Base-by-base conservation (phyloP, 192 early-diverging fungal genomes). In the Linnemannia schmuckeri region DNA sequence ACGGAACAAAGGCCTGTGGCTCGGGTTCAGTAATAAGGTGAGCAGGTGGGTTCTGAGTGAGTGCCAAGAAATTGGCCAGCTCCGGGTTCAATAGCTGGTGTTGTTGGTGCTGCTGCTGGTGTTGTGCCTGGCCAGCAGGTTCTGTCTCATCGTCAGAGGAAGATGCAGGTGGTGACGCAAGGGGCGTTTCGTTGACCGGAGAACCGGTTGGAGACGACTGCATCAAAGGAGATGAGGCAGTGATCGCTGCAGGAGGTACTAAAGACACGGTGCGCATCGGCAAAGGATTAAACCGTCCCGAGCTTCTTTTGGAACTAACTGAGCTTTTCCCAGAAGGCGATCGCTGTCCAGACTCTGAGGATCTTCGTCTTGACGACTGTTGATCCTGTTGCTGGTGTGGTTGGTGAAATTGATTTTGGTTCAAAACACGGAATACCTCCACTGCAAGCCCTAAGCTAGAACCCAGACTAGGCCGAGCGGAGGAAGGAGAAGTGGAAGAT, bases 1-100 rank as follows among this genome's bases (percentile, higher is more conserved):
- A 69, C 0, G 80, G 80, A 10, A 82, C 42, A 37, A 69, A 82
- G 7, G 71, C 24, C 10, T 55, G 72, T 3, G 79, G 49, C 46
- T 82, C 80, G 0, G 80, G 40, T n/a, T 70, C 49, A 9, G 27
- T 30, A 63, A 63, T 30, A 7, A 63, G 61, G 41, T 76, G 70
- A 44, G 41, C 52, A n/a, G 46, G 74, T 4, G 61, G 44, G n/a
- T 30, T 57, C 55, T 74, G 68, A 3, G 69, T 37, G 47, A 72
- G 40, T n/a, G 66, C 22, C 70, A 78, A 78, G 24, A 78, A 63
- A 13, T 38, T 37, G 49, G 77, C 52, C 17, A 71, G 18, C 61
- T 63, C 61, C 4, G 61, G 27, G 49, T 71, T 78, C 46, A 37
- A 7, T n/a, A 37, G 47, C 22, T 22, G 66, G 15, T 54, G 49